These are phyloP conservation scores for Phaseolus coccineus DNA, from an alignment of 331 rosid genomes.

Conservation along the genomic window DNA sequence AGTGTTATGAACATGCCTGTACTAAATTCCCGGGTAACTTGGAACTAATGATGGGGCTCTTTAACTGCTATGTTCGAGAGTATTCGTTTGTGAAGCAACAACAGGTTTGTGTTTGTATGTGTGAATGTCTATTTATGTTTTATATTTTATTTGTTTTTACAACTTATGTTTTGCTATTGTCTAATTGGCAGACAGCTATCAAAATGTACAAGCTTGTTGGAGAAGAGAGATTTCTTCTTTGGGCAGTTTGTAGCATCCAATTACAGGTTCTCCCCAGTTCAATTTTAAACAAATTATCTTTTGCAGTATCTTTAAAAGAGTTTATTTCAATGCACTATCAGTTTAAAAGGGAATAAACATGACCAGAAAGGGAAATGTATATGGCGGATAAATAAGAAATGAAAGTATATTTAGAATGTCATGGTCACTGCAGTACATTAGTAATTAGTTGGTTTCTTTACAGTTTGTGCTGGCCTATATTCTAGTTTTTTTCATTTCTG, in stretches of 20 bases:
- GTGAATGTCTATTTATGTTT: conserved; percentile 9
- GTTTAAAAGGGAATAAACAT: conserved; percentile 11
- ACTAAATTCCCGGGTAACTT: conserved; percentile 74
- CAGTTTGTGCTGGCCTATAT: not conserved
- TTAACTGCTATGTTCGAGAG: conserved; percentile 95
- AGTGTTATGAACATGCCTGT: conserved; percentile 92
- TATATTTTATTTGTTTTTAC: not conserved
- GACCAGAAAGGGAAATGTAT: conserved; percentile 22
- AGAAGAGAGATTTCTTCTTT: conserved; percentile 92
- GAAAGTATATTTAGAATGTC: not conserved
- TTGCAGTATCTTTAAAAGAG: not conserved
- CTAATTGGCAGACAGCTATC: conserved; percentile 86
- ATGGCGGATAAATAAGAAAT: conserved; percentile 22
- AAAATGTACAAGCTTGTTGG: conserved; percentile 95
- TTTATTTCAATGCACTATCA: conserved; percentile 11
- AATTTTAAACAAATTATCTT: not conserved
- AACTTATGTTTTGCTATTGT: conserved; percentile 16
- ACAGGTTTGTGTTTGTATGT: conserved; percentile 67
- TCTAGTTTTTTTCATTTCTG: not conserved
- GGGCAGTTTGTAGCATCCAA: conserved; percentile 99
- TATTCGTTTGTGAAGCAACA: conserved; percentile 98
- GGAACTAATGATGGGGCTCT: conserved; percentile 96
- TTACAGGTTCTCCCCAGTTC: conserved; percentile 76
- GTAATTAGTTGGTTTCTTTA: conserved; percentile 7
- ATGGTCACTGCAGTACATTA: conserved; percentile 13